A percentile compares a stretch with the other conserved stretches of the same genome.
phyloP scores from a whole-genome alignment of 257 asterid species.

The Gardenia jasminoides region DNA sequence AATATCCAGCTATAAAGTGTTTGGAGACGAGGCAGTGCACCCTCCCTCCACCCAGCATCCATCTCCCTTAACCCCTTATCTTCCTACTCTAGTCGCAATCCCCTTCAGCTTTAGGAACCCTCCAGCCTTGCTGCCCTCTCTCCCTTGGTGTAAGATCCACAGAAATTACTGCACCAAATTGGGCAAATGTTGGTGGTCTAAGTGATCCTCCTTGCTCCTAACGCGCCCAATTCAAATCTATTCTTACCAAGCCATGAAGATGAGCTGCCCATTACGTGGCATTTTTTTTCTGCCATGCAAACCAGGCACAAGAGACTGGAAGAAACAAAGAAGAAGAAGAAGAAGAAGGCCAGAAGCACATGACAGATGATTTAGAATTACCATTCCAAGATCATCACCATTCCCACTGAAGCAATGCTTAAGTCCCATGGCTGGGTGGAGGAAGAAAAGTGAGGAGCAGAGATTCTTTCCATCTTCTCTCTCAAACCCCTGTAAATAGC shows the following conservation, averaged over 20 bases:
- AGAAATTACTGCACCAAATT: background rate
- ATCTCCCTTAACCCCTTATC: conserved; percentile 16
- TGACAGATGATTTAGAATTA: conserved; percentile 20
- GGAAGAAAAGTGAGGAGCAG: conserved; percentile 21
- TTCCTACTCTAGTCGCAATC: conserved; percentile 7
- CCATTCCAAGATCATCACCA: background rate
- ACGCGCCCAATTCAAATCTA: background rate
- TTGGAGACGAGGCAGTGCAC: conserved; percentile 24
- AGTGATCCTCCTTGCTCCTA: conserved; percentile 21
- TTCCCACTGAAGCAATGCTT: background rate
- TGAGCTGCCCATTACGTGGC: conserved; percentile 26
- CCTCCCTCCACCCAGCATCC: conserved; percentile 28
- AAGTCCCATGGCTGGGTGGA: conserved; percentile 18
- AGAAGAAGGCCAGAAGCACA: background rate
- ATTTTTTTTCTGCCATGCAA: conserved; percentile 22
- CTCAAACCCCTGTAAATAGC: too few relatives aligned
- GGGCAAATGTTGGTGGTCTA: conserved; percentile 33
- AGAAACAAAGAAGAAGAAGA: background rate
- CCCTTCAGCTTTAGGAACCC: conserved; percentile 28
- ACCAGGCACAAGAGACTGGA: background rate
- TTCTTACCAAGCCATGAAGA: conserved; percentile 16
- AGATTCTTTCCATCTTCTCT: conserved; percentile 20
- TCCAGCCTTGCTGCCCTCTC: conserved; percentile 29
- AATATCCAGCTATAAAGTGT: background rate
- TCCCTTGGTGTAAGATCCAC: conserved; percentile 29